Percentiles rank a stretch among this genome's conserved stretches.
phyloP scores from a whole-genome alignment of 352 stramenopile genomes.

The Phytopythium montanum region DNA sequence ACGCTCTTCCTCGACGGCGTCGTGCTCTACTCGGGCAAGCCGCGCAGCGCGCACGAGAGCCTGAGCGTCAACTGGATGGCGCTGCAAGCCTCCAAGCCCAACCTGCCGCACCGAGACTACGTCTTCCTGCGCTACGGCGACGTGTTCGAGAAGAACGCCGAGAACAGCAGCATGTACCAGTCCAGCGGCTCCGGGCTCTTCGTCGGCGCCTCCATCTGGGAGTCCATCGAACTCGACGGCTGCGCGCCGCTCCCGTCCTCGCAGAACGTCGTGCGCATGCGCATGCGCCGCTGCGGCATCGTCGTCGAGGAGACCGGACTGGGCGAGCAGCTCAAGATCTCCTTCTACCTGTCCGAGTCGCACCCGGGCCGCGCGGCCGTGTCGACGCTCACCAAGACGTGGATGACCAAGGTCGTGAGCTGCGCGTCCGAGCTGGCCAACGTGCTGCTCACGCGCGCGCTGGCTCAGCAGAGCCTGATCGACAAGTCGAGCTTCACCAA shows the following conservation, averaged over 20 bases:
- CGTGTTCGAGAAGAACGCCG: slow-evolving; percentile 66
- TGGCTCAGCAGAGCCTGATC: slow-evolving; percentile 57
- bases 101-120: slow-evolving; percentile 84
- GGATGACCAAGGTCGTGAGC: slow-evolving; percentile 84
- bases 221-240: slow-evolving; percentile 80
- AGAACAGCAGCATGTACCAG: slow-evolving; percentile 56
- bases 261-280: slow-evolving; percentile 77
- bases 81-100: slow-evolving; percentile 75
- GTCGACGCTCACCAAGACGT: slow-evolving; percentile 65
- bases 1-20: slow-evolving; percentile 80
- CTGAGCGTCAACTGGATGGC: slow-evolving; percentile 83
- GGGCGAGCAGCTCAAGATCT: slow-evolving; percentile 60
- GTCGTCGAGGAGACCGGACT: slow-evolving; percentile 71
- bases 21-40: slow-evolving; percentile 57
- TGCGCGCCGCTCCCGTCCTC: slow-evolving; percentile 66
- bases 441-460: slow-evolving; percentile 56
- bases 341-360: slow-evolving; percentile 70
- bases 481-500: slow-evolving; percentile 79
- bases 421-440: slow-evolving; percentile 66
- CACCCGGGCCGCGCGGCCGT: slow-evolving; percentile 66
- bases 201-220: slow-evolving; percentile 77
- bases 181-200: slow-evolving; percentile 60
- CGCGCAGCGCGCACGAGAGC: slow-evolving; percentile 54
- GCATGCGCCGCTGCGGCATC: slow-evolving; percentile 73
- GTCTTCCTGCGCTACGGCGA: slow-evolving; percentile 83